Evolutionary conservation across 768 basidiomycete species (phyloP), one percentile per base, ranked within the genome.

Genomic region (Strobilomyces dryophilus): DNA sequence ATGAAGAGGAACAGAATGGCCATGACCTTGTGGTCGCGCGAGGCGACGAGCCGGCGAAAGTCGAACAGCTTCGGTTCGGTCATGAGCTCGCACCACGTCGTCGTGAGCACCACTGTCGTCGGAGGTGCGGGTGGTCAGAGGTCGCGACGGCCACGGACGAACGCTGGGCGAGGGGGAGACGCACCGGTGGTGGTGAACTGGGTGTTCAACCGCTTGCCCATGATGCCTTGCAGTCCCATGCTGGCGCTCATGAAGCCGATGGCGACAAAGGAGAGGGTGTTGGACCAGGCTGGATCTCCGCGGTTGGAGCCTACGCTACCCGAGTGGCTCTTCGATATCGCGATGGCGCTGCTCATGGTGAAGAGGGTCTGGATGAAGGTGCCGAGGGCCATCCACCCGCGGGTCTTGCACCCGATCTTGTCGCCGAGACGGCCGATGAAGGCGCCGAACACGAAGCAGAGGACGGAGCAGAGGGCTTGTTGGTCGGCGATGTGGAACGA

Each of bases 381-480:
- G 27, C 87, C 85, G 3, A 75, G 51, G 27, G 83, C 71, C 62
- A 94, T 79, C 92, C 92, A 95, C 18, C 74, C 66, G 20, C 92
- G 84, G 40, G 82, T 84, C 60, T 83, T 81, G 11, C 81, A 62
- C 0, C 92, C 92, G 24, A 93, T 77, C 52, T 76, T 76, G 71
- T 95, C 90, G n/a, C 92, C 91, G n/a, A 89, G 65, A 21, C 91
- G 84, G 0, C 92, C 92, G 49, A 91, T 45, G 66, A 80, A 83
- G n/a, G 90, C 81, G 8, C 92, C 92, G 10, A 75, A 52, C 58
- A 88, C 77, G 78, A 94, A 94, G n/a, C 81, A 68, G 52, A 89
- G 62, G 11, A 94, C 70, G n/a, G 89, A 91, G 34, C 80, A 82
- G 49, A 95, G 74, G 15, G 92, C 92, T 66, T 92, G 91, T 66